Conservation (phyloP, 768 basidiomycete genomes). For the Panellus pusillus region DNA sequence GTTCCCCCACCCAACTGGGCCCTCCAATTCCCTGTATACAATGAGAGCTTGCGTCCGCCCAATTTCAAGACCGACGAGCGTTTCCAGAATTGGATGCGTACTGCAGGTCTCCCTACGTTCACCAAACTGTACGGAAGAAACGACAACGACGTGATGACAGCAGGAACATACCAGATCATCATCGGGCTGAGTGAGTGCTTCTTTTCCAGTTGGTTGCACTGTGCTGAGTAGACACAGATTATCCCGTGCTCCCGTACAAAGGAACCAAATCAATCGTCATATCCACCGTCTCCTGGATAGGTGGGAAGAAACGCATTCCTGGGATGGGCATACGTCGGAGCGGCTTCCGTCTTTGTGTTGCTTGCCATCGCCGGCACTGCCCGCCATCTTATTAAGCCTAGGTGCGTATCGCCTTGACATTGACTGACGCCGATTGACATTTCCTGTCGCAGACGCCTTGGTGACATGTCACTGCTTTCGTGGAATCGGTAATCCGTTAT, state of each 20-base stretch:
- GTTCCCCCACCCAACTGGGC: slow-evolving; percentile 95
- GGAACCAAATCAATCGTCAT: slow-evolving; percentile 98
- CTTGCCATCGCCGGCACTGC: slow-evolving; percentile 88
- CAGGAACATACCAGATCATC: slow-evolving; percentile 74
- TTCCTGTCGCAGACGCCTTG: slow-evolving; percentile 58
- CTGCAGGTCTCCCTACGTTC: slow-evolving; percentile 95
- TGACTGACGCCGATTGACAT: slow-evolving; percentile 12
- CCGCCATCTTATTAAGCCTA: slow-evolving; percentile 89
- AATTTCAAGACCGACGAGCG: slow-evolving; percentile 79
- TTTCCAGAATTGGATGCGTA: slow-evolving; percentile 99
- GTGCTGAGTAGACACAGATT: slow-evolving; percentile 57
- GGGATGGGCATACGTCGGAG: slow-evolving; percentile 96
- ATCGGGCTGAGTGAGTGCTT: slow-evolving; percentile 76
- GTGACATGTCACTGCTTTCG: slow-evolving; percentile 84
- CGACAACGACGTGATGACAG: slow-evolving; percentile 67
- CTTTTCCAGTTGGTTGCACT: slow-evolving; percentile 5
- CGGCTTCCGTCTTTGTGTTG: slow-evolving; percentile 82
- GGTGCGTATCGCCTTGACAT: slow-evolving; percentile 44
- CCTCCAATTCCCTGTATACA: slow-evolving; percentile 72
- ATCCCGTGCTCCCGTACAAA: slow-evolving; percentile 85
- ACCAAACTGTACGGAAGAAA: slow-evolving; percentile 94
- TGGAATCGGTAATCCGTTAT: slow-evolving; percentile 62
- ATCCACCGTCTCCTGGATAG: slow-evolving; percentile 97
- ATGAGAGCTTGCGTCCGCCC: slow-evolving; percentile 61
- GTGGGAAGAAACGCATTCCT: slow-evolving; percentile 98